Base-by-base conservation (phyloP, 2,329 filamentous ascomycete genomes). In the Aspergillus candidus region DNA sequence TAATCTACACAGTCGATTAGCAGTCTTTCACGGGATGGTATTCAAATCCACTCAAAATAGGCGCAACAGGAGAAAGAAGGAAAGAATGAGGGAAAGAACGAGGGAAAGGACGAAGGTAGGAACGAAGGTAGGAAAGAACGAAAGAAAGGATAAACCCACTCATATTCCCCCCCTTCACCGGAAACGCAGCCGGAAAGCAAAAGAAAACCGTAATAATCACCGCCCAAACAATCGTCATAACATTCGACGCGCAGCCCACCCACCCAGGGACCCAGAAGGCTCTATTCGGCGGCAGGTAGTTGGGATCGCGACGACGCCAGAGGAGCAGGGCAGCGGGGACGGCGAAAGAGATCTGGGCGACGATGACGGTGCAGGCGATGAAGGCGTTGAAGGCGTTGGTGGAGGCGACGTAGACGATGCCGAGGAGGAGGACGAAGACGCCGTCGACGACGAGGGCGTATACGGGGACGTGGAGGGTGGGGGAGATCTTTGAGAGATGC, bases 331-430 rank as follows among this genome's bases (percentile, higher is more conserved):
- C 8, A 5, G 54, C 47, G 5, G 54, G 53, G 33, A 56, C 41
- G 31, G 54, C 54, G 37, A 40, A 56, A 33, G 54, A 57, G 31
- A 57, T 50, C 22, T 57, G 54, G 3, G 53, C 54, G 31, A 56
- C 48, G 15, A 56, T 46, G 11, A 56, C 53, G 3, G 53, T 56
- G 11, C 53, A 51, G 34, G 46, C 44, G 22, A 57, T 57, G 42
- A 57, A 57, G 29, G 54, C 50, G 36, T 56, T 57, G 48, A 56
- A 56, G 11, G 52, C 54, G 6, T 50, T 54, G 13, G 53, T 44
- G 2, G 53, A 57, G 29, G 46, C 49, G 12, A 57, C 50, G 33
- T 57, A 57, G 15, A 57, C 48, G 12, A 57, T 52, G 1, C 54
- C 54, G 2, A 57, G 38, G 1, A 57, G 37, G 7, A 56, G 38